Evolutionary conservation across 1,139 yeast species (phyloP), one percentile per base, ranked within the genome.

Genomic region (Nakaseomyces bracarensis): DNA sequence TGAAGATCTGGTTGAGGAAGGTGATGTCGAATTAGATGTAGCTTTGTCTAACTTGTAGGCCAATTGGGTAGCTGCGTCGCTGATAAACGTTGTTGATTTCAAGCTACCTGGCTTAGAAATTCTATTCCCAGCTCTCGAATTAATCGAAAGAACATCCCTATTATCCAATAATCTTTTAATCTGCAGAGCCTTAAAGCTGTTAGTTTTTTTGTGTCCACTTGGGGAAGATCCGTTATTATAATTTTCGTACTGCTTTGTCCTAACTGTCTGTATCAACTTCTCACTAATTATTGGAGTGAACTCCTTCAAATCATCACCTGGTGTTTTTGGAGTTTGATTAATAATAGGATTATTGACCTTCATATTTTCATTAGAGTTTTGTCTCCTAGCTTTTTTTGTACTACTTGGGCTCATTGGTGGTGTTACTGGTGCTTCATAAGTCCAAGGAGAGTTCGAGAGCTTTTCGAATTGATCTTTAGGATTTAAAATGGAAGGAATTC

Each of bases 151-250:
- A 9, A 57, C 41, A 38, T 58, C 60, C 41, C 65, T 53, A 39
- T 54, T 51, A 28, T 52, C 54, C 34, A 61, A 46, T 40, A 61
- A 43, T 34, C 54, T 55, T 40, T 60, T 61, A 39, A 60, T 41
- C 46, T 60, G 61, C 40, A 61, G 45, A 3, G 65, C 65, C 47
- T 60, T 61, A 43, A 59, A 61, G 40, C 64, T 59, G 43, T 60
- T 60, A 3, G 63, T 57, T 39, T 61, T 61, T 43, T 55, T 60
- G 43, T 61, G 65, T 19, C 49, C 43, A 26, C 45, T 34, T 9
- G 45, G 33, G 30, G 45, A 26, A 6, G 39, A 19, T 11, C 16
- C 23, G 5, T 33, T 15, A 10, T 27, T 8, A 16, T 27, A 13
- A 16, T 36, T 20, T n/a, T 18, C 35, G 39, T 22, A 30, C 37